A percentile compares a stretch with the other conserved stretches of the same genome.
These are phyloP conservation scores for Chenopodium quinoa DNA, from an alignment of 148 eudicot genomes.

Conservation along the genomic window DNA sequence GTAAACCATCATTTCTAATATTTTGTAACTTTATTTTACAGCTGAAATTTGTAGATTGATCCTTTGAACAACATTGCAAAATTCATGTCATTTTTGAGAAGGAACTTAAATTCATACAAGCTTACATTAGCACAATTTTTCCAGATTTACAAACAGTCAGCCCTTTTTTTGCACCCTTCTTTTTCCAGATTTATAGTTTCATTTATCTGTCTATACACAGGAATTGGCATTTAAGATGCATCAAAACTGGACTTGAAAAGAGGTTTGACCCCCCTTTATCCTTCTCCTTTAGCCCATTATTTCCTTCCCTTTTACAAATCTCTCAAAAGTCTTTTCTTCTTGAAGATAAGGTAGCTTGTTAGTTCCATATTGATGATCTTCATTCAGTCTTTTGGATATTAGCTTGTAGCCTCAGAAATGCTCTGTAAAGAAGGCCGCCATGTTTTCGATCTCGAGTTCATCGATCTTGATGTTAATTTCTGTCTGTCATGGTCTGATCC, in stretches of 20 bases:
- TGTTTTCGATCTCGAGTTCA: slow-evolving; percentile 53
- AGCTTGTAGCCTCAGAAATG: slow-evolving; percentile 65
- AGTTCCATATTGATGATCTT: not conserved
- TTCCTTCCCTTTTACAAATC: slow-evolving; percentile 9
- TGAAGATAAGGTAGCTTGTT: slow-evolving; percentile 13
- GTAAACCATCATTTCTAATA: slow-evolving; percentile 16
- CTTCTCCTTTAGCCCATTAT: not conserved
- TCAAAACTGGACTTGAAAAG: slow-evolving; percentile 23
- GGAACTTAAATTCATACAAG: slow-evolving; percentile 17
- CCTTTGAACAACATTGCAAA: slow-evolving; percentile 13
- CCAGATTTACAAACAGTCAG: slow-evolving; percentile 20
- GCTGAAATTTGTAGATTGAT: not conserved
- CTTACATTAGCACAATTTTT: slow-evolving; percentile 22
- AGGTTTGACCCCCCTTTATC: not conserved
- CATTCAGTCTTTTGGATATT: slow-evolving; percentile 4
- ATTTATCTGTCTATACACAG: slow-evolving; percentile 35
- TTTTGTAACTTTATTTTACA: too few relatives aligned
- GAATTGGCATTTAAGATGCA: slow-evolving; percentile 24
- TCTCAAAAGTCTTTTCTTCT: not conserved
- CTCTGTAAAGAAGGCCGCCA: slow-evolving; percentile 86
- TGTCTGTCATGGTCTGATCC: slow-evolving; percentile 37
- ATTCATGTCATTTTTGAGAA: slow-evolving; percentile 24
- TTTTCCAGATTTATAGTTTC: not conserved
- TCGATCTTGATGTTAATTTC: slow-evolving; percentile 44
- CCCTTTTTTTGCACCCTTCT: not conserved